Evolutionary conservation across 202 grass and related monocot genomes (phyloP).

Genomic region (Dendrocalamus latiflorus): DNA sequence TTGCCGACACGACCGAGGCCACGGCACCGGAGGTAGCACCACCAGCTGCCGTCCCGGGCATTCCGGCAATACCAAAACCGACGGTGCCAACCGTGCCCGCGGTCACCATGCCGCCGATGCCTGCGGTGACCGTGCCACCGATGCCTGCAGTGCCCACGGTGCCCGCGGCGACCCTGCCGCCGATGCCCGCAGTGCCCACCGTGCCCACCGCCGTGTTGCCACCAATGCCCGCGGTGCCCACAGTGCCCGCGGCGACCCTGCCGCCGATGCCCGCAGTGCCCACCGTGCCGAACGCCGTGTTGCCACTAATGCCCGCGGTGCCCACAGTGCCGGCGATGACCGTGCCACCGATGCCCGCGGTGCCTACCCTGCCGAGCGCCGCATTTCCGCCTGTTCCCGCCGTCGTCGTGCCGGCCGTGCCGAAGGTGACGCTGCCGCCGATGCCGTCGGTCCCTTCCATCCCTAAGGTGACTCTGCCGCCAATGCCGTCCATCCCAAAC

Average conservation of each 20-base stretch:
- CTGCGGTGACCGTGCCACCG: no score
- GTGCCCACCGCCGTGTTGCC: no score
- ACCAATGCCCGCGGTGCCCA: not conserved
- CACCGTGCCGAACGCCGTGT: no score
- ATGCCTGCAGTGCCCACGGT: not conserved
- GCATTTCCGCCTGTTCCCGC: not conserved
- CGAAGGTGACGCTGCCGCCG: not conserved
- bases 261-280: not conserved
- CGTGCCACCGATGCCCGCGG: not conserved
- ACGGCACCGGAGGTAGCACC: no score
- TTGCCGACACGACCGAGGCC: no score
- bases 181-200: no score
- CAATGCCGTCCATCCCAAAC: not conserved
- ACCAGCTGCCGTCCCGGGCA: no score
- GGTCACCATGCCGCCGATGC: no score
- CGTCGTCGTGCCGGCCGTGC: not conserved
- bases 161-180: no score
- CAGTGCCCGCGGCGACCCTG: not conserved
- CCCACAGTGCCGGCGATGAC: not conserved
- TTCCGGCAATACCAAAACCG: no score
- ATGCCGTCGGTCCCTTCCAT: not conserved
- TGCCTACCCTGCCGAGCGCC: not conserved
- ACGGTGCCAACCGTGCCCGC: no score
- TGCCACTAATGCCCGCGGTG: not conserved
- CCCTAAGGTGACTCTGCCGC: constrained; percentile 1